Conservation (phyloP, 192 early-diverging fungal species). For the Chytriomyces confervae region DNA sequence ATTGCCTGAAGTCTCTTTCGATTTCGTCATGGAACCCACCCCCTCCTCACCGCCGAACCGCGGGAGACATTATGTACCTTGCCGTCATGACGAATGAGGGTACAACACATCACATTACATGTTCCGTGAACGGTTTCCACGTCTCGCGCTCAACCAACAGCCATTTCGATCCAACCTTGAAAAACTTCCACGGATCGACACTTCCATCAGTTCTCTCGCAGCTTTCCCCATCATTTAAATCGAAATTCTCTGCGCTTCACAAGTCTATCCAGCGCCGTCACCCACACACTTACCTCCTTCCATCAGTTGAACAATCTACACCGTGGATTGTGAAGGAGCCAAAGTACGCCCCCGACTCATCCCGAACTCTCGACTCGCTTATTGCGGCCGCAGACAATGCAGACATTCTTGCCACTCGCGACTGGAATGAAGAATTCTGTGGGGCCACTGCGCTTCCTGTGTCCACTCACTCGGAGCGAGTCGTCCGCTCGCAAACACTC, state of each 20-base stretch:
- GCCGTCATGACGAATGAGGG: slow-evolving; percentile 85
- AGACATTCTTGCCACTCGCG: slow-evolving; percentile 70
- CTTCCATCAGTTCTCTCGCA: slow-evolving; percentile 41
- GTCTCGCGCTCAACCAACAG: slow-evolving; percentile 78
- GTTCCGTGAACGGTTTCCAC: slow-evolving; percentile 83
- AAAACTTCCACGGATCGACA: slow-evolving; percentile 42
- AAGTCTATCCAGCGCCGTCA: slow-evolving; percentile 67
- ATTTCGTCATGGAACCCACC: slow-evolving; percentile 95
- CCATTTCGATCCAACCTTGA: slow-evolving; percentile 44
- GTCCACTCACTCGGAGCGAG: slow-evolving; percentile 76
- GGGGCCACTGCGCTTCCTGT: slow-evolving; percentile 84
- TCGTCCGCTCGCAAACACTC: slow-evolving; percentile 82
- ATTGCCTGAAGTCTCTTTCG: slow-evolving; percentile 65
- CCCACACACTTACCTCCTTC: slow-evolving; percentile 78
- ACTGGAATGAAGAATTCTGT: slow-evolving; percentile 99
- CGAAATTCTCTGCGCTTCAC: slow-evolving; percentile 71
- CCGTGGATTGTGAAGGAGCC: slow-evolving; percentile 80
- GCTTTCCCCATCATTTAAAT: slow-evolving; percentile 67
- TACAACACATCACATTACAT: slow-evolving; percentile 84
- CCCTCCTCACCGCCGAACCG: slow-evolving; percentile 71
- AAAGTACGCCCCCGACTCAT: slow-evolving; percentile 63
- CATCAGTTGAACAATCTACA: slow-evolving; percentile 68
- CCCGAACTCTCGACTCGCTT: slow-evolving; percentile 69
- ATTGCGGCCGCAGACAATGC: slow-evolving; percentile 60
- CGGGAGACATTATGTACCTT: slow-evolving; percentile 90